These are phyloP conservation scores for Orbilia brochopaga DNA, from an alignment of 2,329 filamentous ascomycete species.

Conservation along the genomic window DNA sequence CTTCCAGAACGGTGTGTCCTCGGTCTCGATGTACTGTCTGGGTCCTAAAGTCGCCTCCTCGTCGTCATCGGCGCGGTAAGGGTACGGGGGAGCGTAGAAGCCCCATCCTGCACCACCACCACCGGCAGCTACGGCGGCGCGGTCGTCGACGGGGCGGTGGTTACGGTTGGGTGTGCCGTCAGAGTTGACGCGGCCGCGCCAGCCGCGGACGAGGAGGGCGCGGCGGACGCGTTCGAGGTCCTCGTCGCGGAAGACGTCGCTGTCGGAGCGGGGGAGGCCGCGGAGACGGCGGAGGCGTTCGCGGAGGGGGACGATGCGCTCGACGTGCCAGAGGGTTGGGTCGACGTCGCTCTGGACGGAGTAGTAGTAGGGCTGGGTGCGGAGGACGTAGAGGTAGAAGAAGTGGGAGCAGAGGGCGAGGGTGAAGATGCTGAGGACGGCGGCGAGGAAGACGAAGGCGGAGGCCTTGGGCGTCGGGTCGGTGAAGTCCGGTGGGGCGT, in stretches of 20 bases:
- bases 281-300: slow-evolving; percentile 35
- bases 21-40: slow-evolving; percentile 40
- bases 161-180: slow-evolving; percentile 45
- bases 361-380: slow-evolving; percentile 41
- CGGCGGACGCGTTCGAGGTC: slow-evolving; percentile 42
- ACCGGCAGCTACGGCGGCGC: slow-evolving; percentile 33
- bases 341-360: slow-evolving; percentile 46
- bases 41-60: slow-evolving; percentile 34
- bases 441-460: slow-evolving; percentile 36
- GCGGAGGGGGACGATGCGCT: slow-evolving; percentile 43
- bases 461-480: slow-evolving; percentile 35
- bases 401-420: slow-evolving; percentile 43
- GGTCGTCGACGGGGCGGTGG: slow-evolving; percentile 37
- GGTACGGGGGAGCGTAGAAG: neutral
- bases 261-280: slow-evolving; percentile 20
- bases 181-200: slow-evolving; percentile 39
- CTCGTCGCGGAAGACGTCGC: slow-evolving; percentile 44
- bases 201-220: slow-evolving; percentile 33
- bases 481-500: slow-evolving; percentile 16
- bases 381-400: slow-evolving; percentile 47
- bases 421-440: slow-evolving; percentile 40
- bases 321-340: slow-evolving; percentile 48
- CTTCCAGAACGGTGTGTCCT: slow-evolving; percentile 49
- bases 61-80: slow-evolving; percentile 1
- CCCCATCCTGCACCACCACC: slow-evolving; percentile 22